phyloP scores from a whole-genome alignment of 306 rosid species.

The Hippophae rhamnoides region DNA sequence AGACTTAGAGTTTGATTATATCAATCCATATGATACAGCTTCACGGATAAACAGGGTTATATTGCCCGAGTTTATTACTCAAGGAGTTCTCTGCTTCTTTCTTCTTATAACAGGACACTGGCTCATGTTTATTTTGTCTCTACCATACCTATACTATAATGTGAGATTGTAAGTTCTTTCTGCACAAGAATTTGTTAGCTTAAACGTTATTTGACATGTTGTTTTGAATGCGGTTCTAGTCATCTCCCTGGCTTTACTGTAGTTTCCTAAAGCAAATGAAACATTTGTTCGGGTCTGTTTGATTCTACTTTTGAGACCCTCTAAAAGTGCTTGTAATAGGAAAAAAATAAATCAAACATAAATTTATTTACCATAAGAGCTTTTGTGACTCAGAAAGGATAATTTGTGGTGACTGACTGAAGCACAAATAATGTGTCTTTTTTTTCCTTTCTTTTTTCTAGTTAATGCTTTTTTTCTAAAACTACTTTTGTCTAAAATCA shows the following conservation, averaged over 20 bases:
- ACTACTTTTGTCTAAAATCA: too few relatives aligned
- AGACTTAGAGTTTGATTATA: slow-evolving; percentile 82
- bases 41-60: slow-evolving; percentile 55
- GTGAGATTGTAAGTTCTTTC: slow-evolving; percentile 53
- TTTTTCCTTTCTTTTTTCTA: too few relatives aligned
- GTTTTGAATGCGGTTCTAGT: background rate
- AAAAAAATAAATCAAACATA: too few relatives aligned
- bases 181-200: background rate
- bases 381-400: too few relatives aligned
- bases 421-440: too few relatives aligned
- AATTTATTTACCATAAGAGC: too few relatives aligned
- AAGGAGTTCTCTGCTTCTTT: slow-evolving; percentile 50
- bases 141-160: slow-evolving; percentile 70
- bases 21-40: slow-evolving; percentile 85
- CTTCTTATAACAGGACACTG: slow-evolving; percentile 63
- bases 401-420: too few relatives aligned
- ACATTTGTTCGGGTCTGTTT: background rate
- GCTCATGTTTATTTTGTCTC: slow-evolving; percentile 52
- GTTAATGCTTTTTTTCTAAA: too few relatives aligned
- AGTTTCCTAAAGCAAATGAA: too few relatives aligned
- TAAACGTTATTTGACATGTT: background rate
- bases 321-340: too few relatives aligned
- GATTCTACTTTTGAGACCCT: background rate
- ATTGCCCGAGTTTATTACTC: slow-evolving; percentile 68
- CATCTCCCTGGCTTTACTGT: background rate